Percentiles rank a stretch among this genome's conserved stretches.
Evolutionary conservation across 2,329 filamentous ascomycete genomes (phyloP).

Genomic region (Trichoderma sp.): DNA sequence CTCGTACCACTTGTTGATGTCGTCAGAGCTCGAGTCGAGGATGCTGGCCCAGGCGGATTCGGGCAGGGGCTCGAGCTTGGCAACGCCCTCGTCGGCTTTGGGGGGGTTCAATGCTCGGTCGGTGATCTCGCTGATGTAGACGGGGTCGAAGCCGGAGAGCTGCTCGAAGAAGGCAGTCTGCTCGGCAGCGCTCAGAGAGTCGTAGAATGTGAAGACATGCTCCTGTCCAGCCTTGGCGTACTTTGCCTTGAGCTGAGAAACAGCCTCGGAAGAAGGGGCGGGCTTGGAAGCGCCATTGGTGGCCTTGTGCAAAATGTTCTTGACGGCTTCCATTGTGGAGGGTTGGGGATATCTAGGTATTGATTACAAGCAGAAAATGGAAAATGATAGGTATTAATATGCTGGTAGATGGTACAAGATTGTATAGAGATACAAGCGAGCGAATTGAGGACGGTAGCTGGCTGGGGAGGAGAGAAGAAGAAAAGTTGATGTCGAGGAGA

Average conservation of each 20-base stretch:
- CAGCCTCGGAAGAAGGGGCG: slow-evolving; percentile 60
- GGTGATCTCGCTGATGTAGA: slow-evolving; percentile 83
- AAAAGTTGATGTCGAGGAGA: slow-evolving; percentile 16
- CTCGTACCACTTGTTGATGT: slow-evolving; percentile 82
- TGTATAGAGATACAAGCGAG: slow-evolving; percentile 2
- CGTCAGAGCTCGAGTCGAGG: slow-evolving; percentile 76
- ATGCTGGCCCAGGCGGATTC: slow-evolving; percentile 83
- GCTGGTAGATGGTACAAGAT: background rate
- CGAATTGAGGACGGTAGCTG: background rate
- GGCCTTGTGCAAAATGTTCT: slow-evolving; percentile 40
- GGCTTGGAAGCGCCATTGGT: slow-evolving; percentile 30
- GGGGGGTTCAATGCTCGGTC: slow-evolving; percentile 77
- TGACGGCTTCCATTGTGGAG: slow-evolving; percentile 43
- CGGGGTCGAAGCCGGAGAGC: slow-evolving; percentile 76
- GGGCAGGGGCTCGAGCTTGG: slow-evolving; percentile 78
- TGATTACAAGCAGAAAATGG: background rate
- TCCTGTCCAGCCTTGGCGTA: slow-evolving; percentile 74
- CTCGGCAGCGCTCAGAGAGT: slow-evolving; percentile 68
- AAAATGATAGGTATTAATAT: background rate
- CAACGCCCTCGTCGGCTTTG: slow-evolving; percentile 54
- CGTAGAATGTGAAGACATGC: slow-evolving; percentile 78
- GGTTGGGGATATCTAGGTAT: background rate
- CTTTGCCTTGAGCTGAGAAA: slow-evolving; percentile 67
- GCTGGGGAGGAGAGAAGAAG: slow-evolving; percentile 13
- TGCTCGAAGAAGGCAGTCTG: slow-evolving; percentile 79